phyloP scores from a whole-genome alignment of 2,329 filamentous ascomycete genomes.

The Stachybotrys echinatus region DNA sequence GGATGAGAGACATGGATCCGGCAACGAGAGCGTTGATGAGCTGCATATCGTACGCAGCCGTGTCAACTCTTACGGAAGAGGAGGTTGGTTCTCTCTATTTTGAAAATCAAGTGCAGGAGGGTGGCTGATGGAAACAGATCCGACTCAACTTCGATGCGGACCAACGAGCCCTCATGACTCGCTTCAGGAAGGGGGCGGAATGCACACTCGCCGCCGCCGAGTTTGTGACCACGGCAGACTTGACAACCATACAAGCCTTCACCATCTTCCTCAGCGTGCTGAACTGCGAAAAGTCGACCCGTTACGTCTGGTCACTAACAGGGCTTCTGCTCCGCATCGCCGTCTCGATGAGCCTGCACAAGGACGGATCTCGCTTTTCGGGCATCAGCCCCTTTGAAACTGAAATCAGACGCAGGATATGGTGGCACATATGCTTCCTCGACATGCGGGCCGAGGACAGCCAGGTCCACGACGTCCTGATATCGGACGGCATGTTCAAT shows the following conservation, averaged over 20 bases:
- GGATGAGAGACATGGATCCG: not conserved
- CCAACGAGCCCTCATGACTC: not conserved
- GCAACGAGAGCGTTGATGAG: not conserved
- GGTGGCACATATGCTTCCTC: constrained; percentile 7
- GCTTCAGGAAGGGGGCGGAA: not conserved
- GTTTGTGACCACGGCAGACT: not conserved
- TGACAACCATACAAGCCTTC: not conserved
- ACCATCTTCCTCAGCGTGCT: not conserved
- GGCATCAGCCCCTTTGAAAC: constrained; percentile 4
- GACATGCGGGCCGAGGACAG: constrained; percentile 4
- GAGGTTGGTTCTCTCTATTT: not conserved
- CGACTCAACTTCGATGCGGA: not conserved
- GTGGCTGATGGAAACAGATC: not conserved
- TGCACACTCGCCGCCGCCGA: not conserved
- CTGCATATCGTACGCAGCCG: not conserved
- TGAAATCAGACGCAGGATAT: constrained; percentile 6
- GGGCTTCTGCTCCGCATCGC: constrained; percentile 3
- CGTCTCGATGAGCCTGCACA: constrained; percentile 3
- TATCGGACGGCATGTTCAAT: constrained; percentile 39
- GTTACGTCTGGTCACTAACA: constrained; percentile 1
- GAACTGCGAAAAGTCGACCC: not conserved
- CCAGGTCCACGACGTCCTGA: constrained; percentile 11
- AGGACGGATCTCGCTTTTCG: constrained; percentile 2
- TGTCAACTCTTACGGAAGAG: not conserved
- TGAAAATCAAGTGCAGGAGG: not conserved